Evolutionary conservation across 2,329 filamentous ascomycete species (phyloP), one percentile per base, ranked within the genome.

Genomic region (Trichoderma atrobrunneum): DNA sequence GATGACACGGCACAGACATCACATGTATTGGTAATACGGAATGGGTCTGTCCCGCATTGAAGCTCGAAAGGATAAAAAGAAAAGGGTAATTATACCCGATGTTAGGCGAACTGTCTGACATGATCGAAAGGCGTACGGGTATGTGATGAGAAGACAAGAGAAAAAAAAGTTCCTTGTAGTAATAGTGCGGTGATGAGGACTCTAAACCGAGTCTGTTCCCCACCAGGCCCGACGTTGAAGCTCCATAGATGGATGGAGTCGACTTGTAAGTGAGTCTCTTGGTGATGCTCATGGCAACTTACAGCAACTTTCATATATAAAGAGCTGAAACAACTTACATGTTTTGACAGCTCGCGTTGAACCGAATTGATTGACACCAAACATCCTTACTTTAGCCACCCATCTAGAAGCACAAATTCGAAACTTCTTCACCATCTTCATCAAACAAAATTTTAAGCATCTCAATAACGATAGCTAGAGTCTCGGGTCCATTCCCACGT

Each of bases 21-120:
- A 24, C 34, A 51, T 5, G 12, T 34, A 69, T 69, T 69, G 26
- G 56, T 69, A 69, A 69, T 69, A 32, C 36, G 26, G 28, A 48
- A 69, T 36, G 66, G 66, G 36, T 51, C 65, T 57, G 14, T 57
- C 64, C 32, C 51, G n/a, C 32, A 18, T 8, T 56, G 64, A 48
- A 21, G 51, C 34, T 59, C 18, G 18, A 51, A 36, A 48, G 8
- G 14, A 26, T 51, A 18, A 28, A 18, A 34, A n/a, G 18, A 51
- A 48, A 51, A 18, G 10, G n/a, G 65, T 68, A 62, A 28, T 30
- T 36, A 54, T 70, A 62, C 39, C 57, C 66, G 66, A 62, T 18
- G 39, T 54, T 70, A 62, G 66, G 66, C 66, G 66, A 70, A 62
- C 18, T 30, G 56, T 36, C 28, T 34, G 34, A 34, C 56, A 60